Evolutionary conservation across 345 rosid species (phyloP), one percentile per base, ranked within the genome.

Genomic region (Citrus australasica): DNA sequence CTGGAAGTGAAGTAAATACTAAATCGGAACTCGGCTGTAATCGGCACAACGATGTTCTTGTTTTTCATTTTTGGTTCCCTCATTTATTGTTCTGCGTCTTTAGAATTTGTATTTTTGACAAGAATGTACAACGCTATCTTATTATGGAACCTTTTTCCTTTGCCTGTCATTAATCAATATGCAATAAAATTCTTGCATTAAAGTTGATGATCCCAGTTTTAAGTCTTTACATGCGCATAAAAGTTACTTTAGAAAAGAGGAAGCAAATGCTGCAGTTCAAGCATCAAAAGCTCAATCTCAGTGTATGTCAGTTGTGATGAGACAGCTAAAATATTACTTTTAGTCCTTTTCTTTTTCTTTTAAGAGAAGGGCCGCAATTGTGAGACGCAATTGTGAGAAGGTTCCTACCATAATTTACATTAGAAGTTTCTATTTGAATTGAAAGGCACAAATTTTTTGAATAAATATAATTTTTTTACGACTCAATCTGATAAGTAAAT

Each of bases 1-100:
- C 60, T 93, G 99, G 97, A 91, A 93, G 88, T 93, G 88, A 88
- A 35, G 48, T 66, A 11, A 66, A n/a, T 33, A 66, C 9, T 35
- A 66, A 33, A 19, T 66, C 30, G 9, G 35, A 61, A 48, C 13
- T 17, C 37, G 35, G 42, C 62, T 33, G 40, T 55, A 74, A 32
- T 24, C 40, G 58, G 8, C 51, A 35, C 60, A 9, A 61, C 69
- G 67, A 51, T 53, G 58, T 4, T 17, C 58, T 78, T 25, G 74
- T 60, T 67, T 72, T 79, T 72, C 77, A 75, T 77, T 85, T 83
- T 81, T 82, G 84, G 79, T 68, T 35, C 63, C 80, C 66, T 17
- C 27, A 14, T 76, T 79, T 21, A 17, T 55, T 61, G 38, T 73
- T 81, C 80, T 71, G 37, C 69, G 58, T 75, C 67, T 53, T 73